Evolutionary conservation across 768 basidiomycete species (phyloP).

Genomic region (Podaxis sp.): DNA sequence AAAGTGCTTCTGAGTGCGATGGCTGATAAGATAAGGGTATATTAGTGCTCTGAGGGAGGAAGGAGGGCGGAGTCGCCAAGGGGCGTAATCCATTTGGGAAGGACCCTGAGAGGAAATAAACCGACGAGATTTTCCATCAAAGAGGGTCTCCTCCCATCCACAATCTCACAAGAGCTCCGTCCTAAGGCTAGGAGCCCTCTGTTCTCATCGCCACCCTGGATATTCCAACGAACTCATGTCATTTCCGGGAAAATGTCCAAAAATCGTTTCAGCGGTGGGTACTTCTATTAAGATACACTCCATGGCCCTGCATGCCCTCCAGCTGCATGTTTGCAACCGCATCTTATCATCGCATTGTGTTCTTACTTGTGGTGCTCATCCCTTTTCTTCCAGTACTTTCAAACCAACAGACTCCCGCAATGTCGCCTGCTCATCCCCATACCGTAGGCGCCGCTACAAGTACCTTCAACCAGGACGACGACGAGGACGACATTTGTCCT

Average conservation of each 20-base stretch:
- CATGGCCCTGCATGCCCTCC: slow-evolving; percentile 2
- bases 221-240: slow-evolving; percentile 42
- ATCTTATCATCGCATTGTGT: slow-evolving; percentile 8
- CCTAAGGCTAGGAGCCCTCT: slow-evolving; percentile 14
- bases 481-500: slow-evolving; percentile 85
- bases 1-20: not conserved
- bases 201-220: slow-evolving; percentile 40
- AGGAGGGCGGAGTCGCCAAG: slow-evolving; percentile 8
- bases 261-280: slow-evolving; percentile 38
- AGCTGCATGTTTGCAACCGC: slow-evolving; percentile 7
- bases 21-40: slow-evolving; percentile 8
- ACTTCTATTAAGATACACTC: not conserved
- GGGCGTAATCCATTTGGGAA: slow-evolving; percentile 15
- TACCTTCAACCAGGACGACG: slow-evolving; percentile 55
- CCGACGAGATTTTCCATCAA: slow-evolving; percentile 22
- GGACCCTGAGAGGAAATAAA: slow-evolving; percentile 17
- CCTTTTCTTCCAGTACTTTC: slow-evolving; percentile 30
- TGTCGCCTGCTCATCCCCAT: slow-evolving; percentile 71
- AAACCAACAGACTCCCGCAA: slow-evolving; percentile 55
- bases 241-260: slow-evolving; percentile 41
- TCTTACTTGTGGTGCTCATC: slow-evolving; percentile 16
- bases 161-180: slow-evolving; percentile 20
- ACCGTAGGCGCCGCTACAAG: slow-evolving; percentile 52
- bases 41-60: not conserved
- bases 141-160: slow-evolving; percentile 14